phyloP scores from a whole-genome alignment of 2,329 filamentous ascomycete genomes.

The Ophiostoma sp. region DNA sequence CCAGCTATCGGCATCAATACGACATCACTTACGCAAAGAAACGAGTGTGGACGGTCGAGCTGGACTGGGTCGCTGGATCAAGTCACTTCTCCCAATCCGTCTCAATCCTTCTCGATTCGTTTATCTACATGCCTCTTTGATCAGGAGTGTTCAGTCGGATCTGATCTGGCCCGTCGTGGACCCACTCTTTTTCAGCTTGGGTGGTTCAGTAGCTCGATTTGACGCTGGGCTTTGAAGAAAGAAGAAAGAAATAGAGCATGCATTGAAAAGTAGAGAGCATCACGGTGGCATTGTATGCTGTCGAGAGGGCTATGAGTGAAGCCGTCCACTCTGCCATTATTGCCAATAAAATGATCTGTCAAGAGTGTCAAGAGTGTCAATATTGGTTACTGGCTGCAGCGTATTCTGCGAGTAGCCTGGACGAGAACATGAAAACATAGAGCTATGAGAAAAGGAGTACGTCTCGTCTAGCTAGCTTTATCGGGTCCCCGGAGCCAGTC shows the following conservation, averaged over 20 bases:
- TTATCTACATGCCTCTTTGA: background rate
- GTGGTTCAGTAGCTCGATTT: background rate
- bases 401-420: no score
- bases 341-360: background rate
- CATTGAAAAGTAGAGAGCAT: background rate
- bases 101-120: background rate
- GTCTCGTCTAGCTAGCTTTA: background rate
- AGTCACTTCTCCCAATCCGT: background rate
- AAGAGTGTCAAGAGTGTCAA: background rate
- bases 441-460: background rate
- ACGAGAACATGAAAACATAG: no score
- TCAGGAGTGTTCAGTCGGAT: background rate
- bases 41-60: background rate
- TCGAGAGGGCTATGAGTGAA: no score
- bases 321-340: no score
- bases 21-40: background rate
- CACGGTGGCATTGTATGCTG: no score
- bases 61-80: background rate
- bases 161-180: background rate
- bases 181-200: slow-evolving; percentile 10
- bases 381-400: no score
- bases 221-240: background rate
- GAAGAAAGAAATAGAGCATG: background rate
- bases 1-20: background rate
- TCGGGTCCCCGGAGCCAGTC: background rate